These are phyloP conservation scores for Trichoderma harzianum DNA, from an alignment of 2,329 filamentous ascomycete genomes.

Conservation along the genomic window DNA sequence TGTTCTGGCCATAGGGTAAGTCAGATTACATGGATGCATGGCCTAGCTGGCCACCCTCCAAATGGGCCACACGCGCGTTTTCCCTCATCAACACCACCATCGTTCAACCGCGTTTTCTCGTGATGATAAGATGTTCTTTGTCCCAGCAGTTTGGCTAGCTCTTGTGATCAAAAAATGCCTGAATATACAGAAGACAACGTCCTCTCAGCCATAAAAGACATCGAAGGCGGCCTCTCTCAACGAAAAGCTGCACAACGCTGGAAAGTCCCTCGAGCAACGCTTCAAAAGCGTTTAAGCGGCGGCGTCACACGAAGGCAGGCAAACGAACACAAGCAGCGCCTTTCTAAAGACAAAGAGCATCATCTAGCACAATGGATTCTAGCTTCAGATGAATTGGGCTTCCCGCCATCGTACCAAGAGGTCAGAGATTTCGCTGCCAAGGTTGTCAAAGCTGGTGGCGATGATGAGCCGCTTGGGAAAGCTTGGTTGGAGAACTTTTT, in stretches of 20 bases:
- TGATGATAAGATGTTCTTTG: background rate
- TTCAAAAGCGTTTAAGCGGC: background rate
- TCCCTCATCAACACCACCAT: background rate
- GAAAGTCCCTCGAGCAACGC: constrained; percentile 4
- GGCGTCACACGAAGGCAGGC: background rate
- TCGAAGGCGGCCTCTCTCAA: background rate
- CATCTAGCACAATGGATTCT: constrained; percentile 15
- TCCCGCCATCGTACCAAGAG: constrained; percentile 11
- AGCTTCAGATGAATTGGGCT: background rate
- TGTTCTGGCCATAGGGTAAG: background rate
- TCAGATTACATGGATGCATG: background rate
- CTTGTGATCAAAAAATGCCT: background rate
- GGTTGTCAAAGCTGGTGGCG: constrained; percentile 10
- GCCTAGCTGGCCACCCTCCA: background rate
- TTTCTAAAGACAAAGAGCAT: constrained; percentile 15
- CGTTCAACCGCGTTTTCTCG: background rate
- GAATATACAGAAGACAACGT: background rate
- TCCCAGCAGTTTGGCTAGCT: background rate
- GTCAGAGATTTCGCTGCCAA: background rate
- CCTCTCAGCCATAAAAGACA: background rate
- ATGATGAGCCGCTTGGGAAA: constrained; percentile 17
- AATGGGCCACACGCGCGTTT: background rate
- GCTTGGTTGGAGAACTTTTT: constrained; percentile 17
- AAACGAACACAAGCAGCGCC: constrained; percentile 7
- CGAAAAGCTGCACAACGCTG: constrained; percentile 3